Evolutionary conservation across 352 stramenopile species (phyloP).

Genomic region (Hyaloperonospora brassicae): DNA sequence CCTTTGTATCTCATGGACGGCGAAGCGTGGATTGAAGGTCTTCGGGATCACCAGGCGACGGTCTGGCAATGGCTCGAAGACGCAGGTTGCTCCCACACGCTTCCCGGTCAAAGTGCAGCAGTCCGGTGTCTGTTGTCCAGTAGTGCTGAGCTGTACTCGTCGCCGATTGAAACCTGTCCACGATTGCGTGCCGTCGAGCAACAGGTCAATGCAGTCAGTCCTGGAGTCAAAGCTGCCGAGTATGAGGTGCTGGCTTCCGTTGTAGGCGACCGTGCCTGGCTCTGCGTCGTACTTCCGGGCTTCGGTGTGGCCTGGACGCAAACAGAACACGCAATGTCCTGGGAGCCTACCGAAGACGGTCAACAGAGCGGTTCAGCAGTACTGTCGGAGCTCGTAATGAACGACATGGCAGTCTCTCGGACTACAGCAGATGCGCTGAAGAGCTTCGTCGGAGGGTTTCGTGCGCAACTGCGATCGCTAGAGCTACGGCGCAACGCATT

Average conservation of each 20-base stretch:
- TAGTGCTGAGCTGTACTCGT: constrained; percentile 18
- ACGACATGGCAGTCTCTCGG: constrained; percentile 20
- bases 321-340: constrained; percentile 16
- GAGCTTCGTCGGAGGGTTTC: constrained; percentile 20
- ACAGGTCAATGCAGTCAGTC: constrained; percentile 12
- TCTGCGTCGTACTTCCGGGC: constrained; percentile 24
- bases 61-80: constrained; percentile 15
- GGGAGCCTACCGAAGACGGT: constrained; percentile 11
- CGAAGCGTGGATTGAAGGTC: constrained; percentile 19
- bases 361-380: constrained; percentile 6
- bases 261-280: constrained; percentile 10
- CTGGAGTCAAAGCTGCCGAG: constrained; percentile 7
- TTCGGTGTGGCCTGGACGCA: constrained; percentile 26
- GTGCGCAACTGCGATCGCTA: constrained; percentile 18
- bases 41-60: constrained; percentile 15
- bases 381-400: constrained; percentile 25
- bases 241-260: constrained; percentile 23
- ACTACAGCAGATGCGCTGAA: constrained; percentile 19
- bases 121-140: constrained; percentile 17
- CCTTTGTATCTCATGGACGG: constrained; percentile 27
- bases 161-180: constrained; percentile 13
- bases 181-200: constrained; percentile 22
- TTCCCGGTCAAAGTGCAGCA: constrained; percentile 5
- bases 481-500: constrained; percentile 25
- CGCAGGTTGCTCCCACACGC: background rate